phyloP scores from a whole-genome alignment of 106 monocot species.

The Platanthera zijinensis region DNA sequence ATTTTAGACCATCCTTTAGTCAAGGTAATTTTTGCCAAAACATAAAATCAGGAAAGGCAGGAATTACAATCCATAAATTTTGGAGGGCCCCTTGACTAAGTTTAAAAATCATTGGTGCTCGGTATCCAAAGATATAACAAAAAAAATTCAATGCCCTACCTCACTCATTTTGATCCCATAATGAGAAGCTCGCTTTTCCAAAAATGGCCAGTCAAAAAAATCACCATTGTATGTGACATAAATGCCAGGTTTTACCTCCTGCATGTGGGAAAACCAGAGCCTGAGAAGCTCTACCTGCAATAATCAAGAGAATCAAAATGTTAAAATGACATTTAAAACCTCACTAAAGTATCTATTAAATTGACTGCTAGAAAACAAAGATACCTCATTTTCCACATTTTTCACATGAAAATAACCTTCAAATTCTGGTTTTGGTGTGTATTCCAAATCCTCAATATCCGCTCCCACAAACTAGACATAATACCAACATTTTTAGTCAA shows the following conservation, averaged over 20 bases:
- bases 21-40: neutral
- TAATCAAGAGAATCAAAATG: conserved; percentile 2
- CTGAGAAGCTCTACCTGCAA: conserved; percentile 75
- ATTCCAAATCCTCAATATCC: conserved; percentile 96
- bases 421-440: conserved; percentile 97
- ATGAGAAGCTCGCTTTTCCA: conserved; percentile 91
- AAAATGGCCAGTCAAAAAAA: conserved; percentile 99
- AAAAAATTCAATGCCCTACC: conserved; percentile 20
- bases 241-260: conserved; percentile 90
- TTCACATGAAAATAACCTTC: conserved; percentile 88
- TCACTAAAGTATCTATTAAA: neutral
- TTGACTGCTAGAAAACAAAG: neutral
- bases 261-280: conserved; percentile 91
- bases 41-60: neutral
- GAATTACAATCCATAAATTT: neutral
- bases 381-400: conserved; percentile 91
- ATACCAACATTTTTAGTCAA: neutral
- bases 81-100: neutral
- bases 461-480: conserved; percentile 76
- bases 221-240: conserved; percentile 99
- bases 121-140: neutral
- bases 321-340: neutral
- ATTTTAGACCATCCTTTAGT: neutral
- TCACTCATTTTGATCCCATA: conserved; percentile 90
- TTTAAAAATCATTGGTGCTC: neutral